Evolutionary conservation across 352 stramenopile species (phyloP), one percentile per base, ranked within the genome.

Genomic region (Blastocystis sp.): DNA sequence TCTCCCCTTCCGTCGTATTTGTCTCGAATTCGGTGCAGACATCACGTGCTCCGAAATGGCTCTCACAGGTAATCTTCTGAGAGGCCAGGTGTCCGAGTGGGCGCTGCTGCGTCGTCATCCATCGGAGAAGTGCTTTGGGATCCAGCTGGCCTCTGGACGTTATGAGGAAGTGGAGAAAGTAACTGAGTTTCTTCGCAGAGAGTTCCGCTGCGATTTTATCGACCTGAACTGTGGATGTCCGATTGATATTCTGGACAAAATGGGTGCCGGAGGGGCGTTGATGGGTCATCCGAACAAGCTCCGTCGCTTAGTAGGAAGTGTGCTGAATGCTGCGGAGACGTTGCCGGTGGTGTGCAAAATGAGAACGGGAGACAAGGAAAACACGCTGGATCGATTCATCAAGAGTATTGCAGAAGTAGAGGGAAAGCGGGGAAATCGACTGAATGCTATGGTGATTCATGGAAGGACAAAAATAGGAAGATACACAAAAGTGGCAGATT

Each of bases 211-310:
- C 30, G 96, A 99, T 92, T 99, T 99, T 93, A 93, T 99, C 43
- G 97, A 99, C 92, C 95, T 99, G 90, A 99, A 99, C 93, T 95
- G 98, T 91, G 97, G 97, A 63, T 99, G 97, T 92, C 97, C 97
- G 13, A 98, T 99, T 82, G 97, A 99, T 91, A 91, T 99, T 20
- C 90, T 98, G 20, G 95, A 93, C 90, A 92, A 93, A 68, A 90
- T 93, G 55, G 95, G 95, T 26, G 94, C 95, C 26, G 97, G 97
- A 24, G 94, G 96, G 6, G 93, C 95, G 54, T 92, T 99, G 45
- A 98, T 99, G 96, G 95, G 94, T 39, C 92, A 95, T 20, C 93
- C 95, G 8, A 94, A 94, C 34, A 95, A 95, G 24, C 90, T 99
- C 4, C 91, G 95, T 50, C 93, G 95, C 59, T 93, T 98, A 54